Percentiles rank a stretch among this genome's conserved stretches.
Conservation (phyloP, 2,329 filamentous ascomycete genomes). For the Cladophialophora bantiana region DNA sequence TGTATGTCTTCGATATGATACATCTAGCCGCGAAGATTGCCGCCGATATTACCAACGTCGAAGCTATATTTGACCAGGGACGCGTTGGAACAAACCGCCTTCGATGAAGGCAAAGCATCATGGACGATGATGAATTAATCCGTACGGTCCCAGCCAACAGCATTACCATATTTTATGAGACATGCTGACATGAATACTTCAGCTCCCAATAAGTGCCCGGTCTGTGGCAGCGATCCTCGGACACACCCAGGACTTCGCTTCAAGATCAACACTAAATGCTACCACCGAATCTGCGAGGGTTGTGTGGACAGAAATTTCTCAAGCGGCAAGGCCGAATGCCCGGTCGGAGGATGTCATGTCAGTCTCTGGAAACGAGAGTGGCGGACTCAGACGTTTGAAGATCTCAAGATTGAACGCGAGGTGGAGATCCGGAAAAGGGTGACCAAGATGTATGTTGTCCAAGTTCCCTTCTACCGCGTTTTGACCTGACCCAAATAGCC, state of each 20-base stretch:
- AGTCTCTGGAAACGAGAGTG: conserved; percentile 74
- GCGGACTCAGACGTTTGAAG: conserved; percentile 85
- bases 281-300: conserved; percentile 97
- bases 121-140: conserved; percentile 33
- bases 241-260: conserved; percentile 94
- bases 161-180: background rate
- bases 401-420: conserved; percentile 87
- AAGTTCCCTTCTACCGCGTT: conserved; percentile 1
- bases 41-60: background rate
- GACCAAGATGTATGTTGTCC: conserved; percentile 58
- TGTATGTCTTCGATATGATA: background rate
- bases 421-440: conserved; percentile 88
- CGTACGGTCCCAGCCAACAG: conserved; percentile 14
- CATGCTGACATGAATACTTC: background rate
- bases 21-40: background rate
- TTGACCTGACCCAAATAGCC: conserved; percentile 59
- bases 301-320: conserved; percentile 96
- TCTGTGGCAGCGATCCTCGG: conserved; percentile 96
- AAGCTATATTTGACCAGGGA: background rate
- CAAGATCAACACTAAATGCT: conserved; percentile 97
- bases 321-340: conserved; percentile 88
- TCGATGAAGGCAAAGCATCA: conserved; percentile 17
- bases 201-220: conserved; percentile 68
- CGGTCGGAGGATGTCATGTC: conserved; percentile 84
- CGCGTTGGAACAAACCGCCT: background rate